A percentile compares a stretch with the other conserved stretches of the same genome.
Evolutionary conservation across 352 stramenopile species (phyloP).

Genomic region (Detonula confervacea): DNA sequence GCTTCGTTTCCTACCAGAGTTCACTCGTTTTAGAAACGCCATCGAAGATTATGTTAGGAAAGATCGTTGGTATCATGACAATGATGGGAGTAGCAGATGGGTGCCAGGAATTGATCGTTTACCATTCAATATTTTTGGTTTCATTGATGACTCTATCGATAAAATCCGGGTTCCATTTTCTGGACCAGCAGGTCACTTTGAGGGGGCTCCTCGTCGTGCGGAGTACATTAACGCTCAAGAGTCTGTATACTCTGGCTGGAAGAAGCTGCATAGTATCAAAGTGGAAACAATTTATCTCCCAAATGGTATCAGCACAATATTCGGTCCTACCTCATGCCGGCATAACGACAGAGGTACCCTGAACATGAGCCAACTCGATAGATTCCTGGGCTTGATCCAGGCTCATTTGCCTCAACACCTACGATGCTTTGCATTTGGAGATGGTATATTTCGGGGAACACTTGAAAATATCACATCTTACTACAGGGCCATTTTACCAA

Average conservation of each 20-base stretch:
- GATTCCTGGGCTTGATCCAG: conserved; percentile 21
- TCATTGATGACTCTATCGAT: conserved; percentile 50
- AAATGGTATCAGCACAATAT: conserved; percentile 45
- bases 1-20: background rate
- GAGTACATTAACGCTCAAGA: conserved; percentile 17
- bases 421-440: conserved; percentile 3
- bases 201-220: conserved; percentile 17
- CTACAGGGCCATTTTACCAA: conserved; percentile 4
- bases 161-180: conserved; percentile 26
- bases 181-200: conserved; percentile 47
- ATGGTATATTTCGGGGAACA: conserved; percentile 1
- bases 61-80: background rate
- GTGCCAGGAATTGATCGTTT: conserved; percentile 10
- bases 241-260: conserved; percentile 48
- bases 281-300: conserved; percentile 41
- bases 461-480: conserved; percentile 7
- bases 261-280: conserved; percentile 52
- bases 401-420: background rate
- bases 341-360: conserved; percentile 8
- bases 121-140: conserved; percentile 49
- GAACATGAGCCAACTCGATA: conserved; percentile 21
- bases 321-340: conserved; percentile 20
- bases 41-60: conserved; percentile 10
- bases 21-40: conserved; percentile 14
- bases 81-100: background rate